Conservation (phyloP, 2,329 filamentous ascomycete genomes). For the Phialemoniopsis sp. region DNA sequence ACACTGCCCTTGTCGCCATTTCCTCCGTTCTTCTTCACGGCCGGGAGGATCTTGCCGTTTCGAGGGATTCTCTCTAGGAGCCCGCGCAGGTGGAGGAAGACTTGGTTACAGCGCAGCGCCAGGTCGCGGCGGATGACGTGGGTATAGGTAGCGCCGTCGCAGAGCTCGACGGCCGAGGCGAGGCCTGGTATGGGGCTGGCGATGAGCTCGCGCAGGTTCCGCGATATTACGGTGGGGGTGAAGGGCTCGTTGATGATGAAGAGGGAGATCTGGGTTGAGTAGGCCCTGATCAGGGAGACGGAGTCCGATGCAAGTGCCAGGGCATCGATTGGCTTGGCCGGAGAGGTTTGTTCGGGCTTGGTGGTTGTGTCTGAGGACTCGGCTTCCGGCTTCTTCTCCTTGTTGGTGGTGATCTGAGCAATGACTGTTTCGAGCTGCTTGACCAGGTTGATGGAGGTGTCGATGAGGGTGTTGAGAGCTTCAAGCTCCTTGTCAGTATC, state of each 20-base stretch:
- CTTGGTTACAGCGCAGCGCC: conserved; percentile 49
- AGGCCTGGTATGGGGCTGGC: conserved; percentile 70
- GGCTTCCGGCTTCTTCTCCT: conserved; percentile 6
- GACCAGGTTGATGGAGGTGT: conserved; percentile 31
- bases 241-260: conserved; percentile 85
- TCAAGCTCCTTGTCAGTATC: conserved; percentile 15
- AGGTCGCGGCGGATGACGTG: conserved; percentile 60
- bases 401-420: conserved; percentile 28
- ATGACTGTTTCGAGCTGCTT: conserved; percentile 37
- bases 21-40: conserved; percentile 40
- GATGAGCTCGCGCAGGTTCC: conserved; percentile 68
- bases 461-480: conserved; percentile 31
- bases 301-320: conserved; percentile 69
- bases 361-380: background rate
- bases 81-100: conserved; percentile 58
- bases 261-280: conserved; percentile 83
- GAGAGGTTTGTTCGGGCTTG: conserved; percentile 4
- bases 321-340: conserved; percentile 36
- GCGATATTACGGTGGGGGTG: conserved; percentile 69
- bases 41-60: conserved; percentile 49
- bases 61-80: conserved; percentile 57
- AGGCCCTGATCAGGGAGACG: conserved; percentile 70
- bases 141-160: conserved; percentile 59
- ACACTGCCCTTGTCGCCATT: conserved; percentile 46
- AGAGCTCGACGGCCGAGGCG: conserved; percentile 65